Evolutionary conservation across 2,329 filamentous ascomycete species (phyloP).

Genomic region (Zymoseptoria crescenta): DNA sequence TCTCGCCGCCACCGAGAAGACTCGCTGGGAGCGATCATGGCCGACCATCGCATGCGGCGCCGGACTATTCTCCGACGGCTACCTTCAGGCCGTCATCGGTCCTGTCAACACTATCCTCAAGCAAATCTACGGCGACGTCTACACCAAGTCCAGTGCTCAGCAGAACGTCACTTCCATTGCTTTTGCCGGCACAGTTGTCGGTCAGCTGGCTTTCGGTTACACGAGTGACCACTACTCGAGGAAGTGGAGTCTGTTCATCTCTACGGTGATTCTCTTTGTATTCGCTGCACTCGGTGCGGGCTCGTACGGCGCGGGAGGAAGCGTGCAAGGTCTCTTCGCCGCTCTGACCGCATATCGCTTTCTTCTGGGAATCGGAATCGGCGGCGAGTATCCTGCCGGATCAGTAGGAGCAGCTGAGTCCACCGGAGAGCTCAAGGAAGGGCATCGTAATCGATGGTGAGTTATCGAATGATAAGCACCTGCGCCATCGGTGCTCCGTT

Average conservation of each 20-base stretch:
- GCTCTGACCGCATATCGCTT: constrained; percentile 78
- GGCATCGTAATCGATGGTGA: constrained; percentile 78
- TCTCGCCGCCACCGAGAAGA: constrained; percentile 10
- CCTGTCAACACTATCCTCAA: constrained; percentile 72
- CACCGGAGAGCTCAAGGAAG: constrained; percentile 70
- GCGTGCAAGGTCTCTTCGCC: constrained; percentile 63
- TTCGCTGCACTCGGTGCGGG: constrained; percentile 75
- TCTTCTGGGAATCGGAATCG: constrained; percentile 51
- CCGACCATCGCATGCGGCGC: constrained; percentile 83
- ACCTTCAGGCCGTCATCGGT: constrained; percentile 86
- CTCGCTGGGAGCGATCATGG: constrained; percentile 47
- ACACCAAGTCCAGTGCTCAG: constrained; percentile 59
- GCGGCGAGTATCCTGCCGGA: constrained; percentile 69
- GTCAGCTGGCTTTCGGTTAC: constrained; percentile 73
- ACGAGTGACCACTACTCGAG: constrained; percentile 78
- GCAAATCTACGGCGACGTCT: constrained; percentile 61
- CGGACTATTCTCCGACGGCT: constrained; percentile 85
- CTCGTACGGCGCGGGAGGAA: constrained; percentile 66
- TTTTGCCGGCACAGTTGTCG: constrained; percentile 78
- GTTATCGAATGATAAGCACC: neutral
- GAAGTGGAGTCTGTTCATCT: constrained; percentile 70
- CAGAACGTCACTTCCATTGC: constrained; percentile 68
- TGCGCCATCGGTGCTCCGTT: no score
- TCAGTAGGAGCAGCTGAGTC: constrained; percentile 78
- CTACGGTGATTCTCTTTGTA: constrained; percentile 74